These are phyloP conservation scores for Fusarium gaditjirri DNA, from an alignment of 2,329 filamentous ascomycete genomes.

Conservation along the genomic window DNA sequence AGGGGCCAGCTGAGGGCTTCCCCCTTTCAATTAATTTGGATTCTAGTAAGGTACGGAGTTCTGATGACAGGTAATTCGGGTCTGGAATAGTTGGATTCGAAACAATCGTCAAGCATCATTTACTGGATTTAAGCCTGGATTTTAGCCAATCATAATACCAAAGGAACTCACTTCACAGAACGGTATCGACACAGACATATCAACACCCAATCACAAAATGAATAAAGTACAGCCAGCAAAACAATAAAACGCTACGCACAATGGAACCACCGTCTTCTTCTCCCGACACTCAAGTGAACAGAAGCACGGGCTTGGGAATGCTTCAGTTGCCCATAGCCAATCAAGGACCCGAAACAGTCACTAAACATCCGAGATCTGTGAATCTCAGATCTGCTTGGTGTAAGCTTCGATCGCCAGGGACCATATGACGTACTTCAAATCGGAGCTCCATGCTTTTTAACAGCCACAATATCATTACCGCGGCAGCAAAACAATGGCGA, in stretches of 20 bases:
- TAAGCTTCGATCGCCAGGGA: constrained; percentile 46
- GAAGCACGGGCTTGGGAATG: not conserved
- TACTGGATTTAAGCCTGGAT: not conserved
- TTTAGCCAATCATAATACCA: not conserved
- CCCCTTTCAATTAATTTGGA: not conserved
- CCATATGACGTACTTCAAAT: constrained; percentile 48
- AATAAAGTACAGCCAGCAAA: not conserved
- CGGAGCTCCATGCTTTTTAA: constrained; percentile 34
- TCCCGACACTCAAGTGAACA: not conserved
- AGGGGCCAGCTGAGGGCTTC: not conserved
- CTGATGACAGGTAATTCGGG: not conserved
- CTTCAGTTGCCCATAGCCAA: constrained; percentile 6
- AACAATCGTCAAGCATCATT: not conserved
- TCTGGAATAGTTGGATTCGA: not conserved
- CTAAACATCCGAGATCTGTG: constrained; percentile 1
- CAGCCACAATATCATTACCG: constrained; percentile 42
- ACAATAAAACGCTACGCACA: not conserved
- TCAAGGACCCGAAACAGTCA: not conserved
- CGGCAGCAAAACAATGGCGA: constrained; percentile 15
- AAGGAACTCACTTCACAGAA: not conserved
- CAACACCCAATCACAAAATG: not conserved
- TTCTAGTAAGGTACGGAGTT: too few species aligned
- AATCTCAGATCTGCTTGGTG: constrained; percentile 38
- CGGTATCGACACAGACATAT: not conserved
- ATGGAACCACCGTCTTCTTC: not conserved